Conservation (phyloP, 1,284 basidiomycete genomes). For the Agroathelia rolfsii region DNA sequence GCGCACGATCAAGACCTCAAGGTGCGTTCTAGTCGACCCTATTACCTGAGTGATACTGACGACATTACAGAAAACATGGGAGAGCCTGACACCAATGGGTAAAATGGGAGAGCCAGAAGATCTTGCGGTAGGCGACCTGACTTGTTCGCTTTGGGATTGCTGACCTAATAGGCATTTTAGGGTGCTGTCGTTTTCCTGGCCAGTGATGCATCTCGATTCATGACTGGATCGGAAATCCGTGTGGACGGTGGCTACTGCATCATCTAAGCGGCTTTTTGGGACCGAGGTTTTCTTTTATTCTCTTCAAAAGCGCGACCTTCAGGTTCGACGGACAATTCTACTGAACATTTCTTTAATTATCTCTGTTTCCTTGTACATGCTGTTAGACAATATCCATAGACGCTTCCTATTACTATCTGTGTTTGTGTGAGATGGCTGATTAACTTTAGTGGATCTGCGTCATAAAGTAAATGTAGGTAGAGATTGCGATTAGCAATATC, state of each 20-base stretch:
- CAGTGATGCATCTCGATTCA: conserved; percentile 78
- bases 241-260: conserved; percentile 82
- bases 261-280: conserved; percentile 31
- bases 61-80: conserved; percentile 69
- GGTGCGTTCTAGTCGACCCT: conserved; percentile 29
- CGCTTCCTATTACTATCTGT: no score
- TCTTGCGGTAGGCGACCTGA: conserved; percentile 40
- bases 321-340: no score
- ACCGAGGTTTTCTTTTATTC: background rate
- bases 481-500: no score
- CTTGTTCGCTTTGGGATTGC: background rate
- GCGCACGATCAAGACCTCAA: conserved; percentile 63
- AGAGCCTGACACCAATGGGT: conserved; percentile 84
- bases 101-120: conserved; percentile 76
- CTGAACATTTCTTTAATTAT: no score
- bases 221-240: conserved; percentile 77
- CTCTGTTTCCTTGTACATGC: no score
- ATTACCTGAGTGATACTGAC: conserved; percentile 6
- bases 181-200: conserved; percentile 80
- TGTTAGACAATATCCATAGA: no score
- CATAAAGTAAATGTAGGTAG: no score
- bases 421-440: no score
- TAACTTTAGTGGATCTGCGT: no score
- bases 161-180: conserved; percentile 27
- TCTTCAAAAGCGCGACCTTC: no score